phyloP scores from a whole-genome alignment of 2,329 filamentous ascomycete genomes.

The Botryosphaeria agaves region DNA sequence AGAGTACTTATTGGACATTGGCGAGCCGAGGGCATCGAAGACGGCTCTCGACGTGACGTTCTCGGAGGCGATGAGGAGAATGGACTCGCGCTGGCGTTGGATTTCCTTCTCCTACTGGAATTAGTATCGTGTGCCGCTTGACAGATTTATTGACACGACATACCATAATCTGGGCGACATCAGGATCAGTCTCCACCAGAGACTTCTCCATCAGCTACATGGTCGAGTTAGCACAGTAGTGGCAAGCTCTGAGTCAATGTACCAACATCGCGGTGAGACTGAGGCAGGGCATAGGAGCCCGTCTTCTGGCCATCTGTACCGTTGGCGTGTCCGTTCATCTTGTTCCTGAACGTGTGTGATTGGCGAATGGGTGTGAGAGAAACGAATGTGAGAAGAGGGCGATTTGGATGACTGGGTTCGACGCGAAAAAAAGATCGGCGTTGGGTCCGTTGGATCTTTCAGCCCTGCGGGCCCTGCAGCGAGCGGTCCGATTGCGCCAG shows the following conservation, averaged over 20 bases:
- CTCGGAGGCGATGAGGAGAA: constrained; percentile 96
- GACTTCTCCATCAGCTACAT: constrained; percentile 86
- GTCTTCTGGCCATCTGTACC: no score
- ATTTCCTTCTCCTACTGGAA: constrained; percentile 63
- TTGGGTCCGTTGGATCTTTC: no score
- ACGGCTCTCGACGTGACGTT: constrained; percentile 98
- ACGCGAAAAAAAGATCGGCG: no score
- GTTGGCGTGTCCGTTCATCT: background rate
- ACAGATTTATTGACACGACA: constrained; percentile 12
- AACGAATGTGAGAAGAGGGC: no score
- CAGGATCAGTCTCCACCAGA: constrained; percentile 76
- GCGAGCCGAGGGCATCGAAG: constrained; percentile 87
- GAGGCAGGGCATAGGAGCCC: constrained; percentile 43
- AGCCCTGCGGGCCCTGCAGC: no score
- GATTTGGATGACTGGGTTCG: no score
- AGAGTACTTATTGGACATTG: constrained; percentile 95
- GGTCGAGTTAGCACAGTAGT: constrained; percentile 23
- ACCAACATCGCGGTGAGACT: constrained; percentile 46
- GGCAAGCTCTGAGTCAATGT: constrained; percentile 2
- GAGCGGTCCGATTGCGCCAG: no score
- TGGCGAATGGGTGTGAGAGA: no score
- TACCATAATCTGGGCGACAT: constrained; percentile 96
- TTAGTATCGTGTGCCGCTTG: constrained; percentile 14
- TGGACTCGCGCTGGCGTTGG: constrained; percentile 93
- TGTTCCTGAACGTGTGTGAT: no score